These are phyloP conservation scores for Capsicum chinense DNA, from an alignment of 257 asterid genomes.

Conservation along the genomic window DNA sequence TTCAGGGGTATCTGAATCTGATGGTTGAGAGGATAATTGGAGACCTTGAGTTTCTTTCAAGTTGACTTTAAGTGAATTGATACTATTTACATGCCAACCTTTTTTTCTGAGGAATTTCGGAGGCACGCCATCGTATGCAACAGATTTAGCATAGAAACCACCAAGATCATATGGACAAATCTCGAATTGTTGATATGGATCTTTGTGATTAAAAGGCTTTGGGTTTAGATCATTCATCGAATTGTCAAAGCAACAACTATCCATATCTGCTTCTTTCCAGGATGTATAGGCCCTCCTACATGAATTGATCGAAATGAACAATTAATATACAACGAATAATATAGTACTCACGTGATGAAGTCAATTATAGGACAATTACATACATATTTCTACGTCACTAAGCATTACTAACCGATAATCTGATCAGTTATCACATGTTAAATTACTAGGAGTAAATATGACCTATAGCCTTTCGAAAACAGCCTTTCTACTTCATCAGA, in stretches of 20 bases:
- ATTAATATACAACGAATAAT: background rate
- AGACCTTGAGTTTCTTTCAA: conserved; percentile 60
- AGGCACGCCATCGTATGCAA: conserved; percentile 73
- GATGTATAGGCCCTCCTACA: conserved; percentile 71
- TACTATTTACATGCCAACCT: conserved; percentile 67
- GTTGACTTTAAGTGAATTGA: conserved; percentile 47
- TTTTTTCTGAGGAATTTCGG: conserved; percentile 64
- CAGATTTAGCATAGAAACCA: conserved; percentile 70
- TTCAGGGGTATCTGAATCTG: conserved; percentile 50
- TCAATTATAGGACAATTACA: background rate
- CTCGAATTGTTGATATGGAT: conserved; percentile 74
- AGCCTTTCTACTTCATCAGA: too few relatives aligned
- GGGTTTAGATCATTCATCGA: conserved; percentile 39
- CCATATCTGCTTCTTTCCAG: conserved; percentile 51
- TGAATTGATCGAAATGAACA: background rate
- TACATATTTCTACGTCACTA: background rate
- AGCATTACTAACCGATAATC: background rate
- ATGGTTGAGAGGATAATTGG: conserved; percentile 28
- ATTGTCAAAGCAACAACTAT: conserved; percentile 58
- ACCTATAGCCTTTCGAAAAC: too few relatives aligned
- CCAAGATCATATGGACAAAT: conserved; percentile 55
- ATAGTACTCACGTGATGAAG: background rate
- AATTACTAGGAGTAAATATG: background rate
- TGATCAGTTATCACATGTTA: background rate
- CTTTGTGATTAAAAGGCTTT: conserved; percentile 64